Percentiles rank a stretch among this genome's conserved stretches.
phyloP scores from a whole-genome alignment of 176 grass and related monocot genomes.

The Avena sativa region DNA sequence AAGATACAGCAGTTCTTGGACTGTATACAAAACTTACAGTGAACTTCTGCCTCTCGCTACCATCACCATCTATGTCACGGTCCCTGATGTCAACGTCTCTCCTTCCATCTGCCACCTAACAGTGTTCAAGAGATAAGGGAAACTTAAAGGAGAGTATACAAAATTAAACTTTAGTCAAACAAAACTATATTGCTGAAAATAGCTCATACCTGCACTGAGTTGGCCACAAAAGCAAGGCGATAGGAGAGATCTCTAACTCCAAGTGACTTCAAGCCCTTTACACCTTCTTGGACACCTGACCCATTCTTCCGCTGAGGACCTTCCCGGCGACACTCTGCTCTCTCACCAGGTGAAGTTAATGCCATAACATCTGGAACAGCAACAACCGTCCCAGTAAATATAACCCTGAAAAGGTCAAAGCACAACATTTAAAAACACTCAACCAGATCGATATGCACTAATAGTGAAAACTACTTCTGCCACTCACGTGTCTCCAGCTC shows the following conservation, averaged over 20 bases:
- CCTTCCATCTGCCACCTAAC: constrained; percentile 86
- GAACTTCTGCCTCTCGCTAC: constrained; percentile 74
- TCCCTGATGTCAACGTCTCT: constrained; percentile 80
- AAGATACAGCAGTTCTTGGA: background rate
- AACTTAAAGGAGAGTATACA: background rate
- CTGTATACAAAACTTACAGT: constrained; percentile 62
- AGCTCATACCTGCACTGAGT: constrained; percentile 79
- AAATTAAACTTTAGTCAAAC: background rate
- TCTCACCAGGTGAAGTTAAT: constrained; percentile 94
- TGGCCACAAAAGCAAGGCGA: constrained; percentile 91
- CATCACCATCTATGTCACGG: constrained; percentile 77
- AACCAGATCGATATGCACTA: background rate
- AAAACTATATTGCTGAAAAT: constrained; percentile 25
- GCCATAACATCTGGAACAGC: constrained; percentile 97
- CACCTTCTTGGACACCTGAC: constrained; percentile 80
- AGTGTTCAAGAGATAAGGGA: constrained; percentile 31
- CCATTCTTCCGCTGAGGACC: constrained; percentile 79
- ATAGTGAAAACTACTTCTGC: background rate
- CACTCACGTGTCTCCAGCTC: constrained; percentile 94
- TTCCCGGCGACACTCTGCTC: constrained; percentile 91
- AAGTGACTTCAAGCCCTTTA: constrained; percentile 85
- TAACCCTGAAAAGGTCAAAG: constrained; percentile 57
- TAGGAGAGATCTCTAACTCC: constrained; percentile 97
- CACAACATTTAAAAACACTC: background rate
- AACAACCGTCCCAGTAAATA: constrained; percentile 90